Evolutionary conservation across 495 filamentous ascomycete genomes (phyloP).

Genomic region (Peziza echinospora): DNA sequence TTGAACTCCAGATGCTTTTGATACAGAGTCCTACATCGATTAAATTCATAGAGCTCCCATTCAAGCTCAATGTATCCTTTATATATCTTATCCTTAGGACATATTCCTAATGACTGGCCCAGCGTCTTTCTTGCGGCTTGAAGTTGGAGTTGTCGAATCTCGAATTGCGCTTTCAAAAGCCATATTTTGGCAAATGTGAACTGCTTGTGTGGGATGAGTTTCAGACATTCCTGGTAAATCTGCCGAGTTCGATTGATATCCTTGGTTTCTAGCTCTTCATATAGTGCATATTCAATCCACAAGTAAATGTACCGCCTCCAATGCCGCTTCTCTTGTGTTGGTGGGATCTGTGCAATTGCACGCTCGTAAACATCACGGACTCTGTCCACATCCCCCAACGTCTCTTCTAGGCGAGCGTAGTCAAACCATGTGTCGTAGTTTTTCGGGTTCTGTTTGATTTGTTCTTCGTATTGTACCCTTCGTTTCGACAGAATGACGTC

Average conservation of each 20-base stretch:
- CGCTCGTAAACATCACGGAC: constrained; percentile 87
- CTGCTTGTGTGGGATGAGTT: constrained; percentile 78
- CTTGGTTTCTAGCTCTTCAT: constrained; percentile 69
- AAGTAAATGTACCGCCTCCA: constrained; percentile 96
- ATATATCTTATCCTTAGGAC: constrained; percentile 88
- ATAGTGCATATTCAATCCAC: constrained; percentile 92
- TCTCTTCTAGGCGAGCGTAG: constrained; percentile 78
- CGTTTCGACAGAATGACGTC: constrained; percentile 89
- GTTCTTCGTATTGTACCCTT: constrained; percentile 81
- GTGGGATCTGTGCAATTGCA: constrained; percentile 87
- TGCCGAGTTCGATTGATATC: constrained; percentile 65
- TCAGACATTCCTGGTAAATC: constrained; percentile 74
- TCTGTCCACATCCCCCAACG: constrained; percentile 50
- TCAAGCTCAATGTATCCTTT: constrained; percentile 83
- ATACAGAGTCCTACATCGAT: constrained; percentile 71
- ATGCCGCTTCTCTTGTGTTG: constrained; percentile 88
- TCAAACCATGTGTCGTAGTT: constrained; percentile 97
- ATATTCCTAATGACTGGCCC: constrained; percentile 76
- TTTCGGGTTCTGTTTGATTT: constrained; percentile 73
- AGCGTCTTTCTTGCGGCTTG: constrained; percentile 64
- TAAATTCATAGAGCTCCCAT: constrained; percentile 77
- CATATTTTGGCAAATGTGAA: constrained; percentile 97
- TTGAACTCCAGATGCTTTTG: constrained; percentile 88
- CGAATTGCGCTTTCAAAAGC: constrained; percentile 82
- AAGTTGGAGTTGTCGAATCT: constrained; percentile 68